Evolutionary conservation across 768 basidiomycete genomes (phyloP).

Genomic region (Russula lepida): DNA sequence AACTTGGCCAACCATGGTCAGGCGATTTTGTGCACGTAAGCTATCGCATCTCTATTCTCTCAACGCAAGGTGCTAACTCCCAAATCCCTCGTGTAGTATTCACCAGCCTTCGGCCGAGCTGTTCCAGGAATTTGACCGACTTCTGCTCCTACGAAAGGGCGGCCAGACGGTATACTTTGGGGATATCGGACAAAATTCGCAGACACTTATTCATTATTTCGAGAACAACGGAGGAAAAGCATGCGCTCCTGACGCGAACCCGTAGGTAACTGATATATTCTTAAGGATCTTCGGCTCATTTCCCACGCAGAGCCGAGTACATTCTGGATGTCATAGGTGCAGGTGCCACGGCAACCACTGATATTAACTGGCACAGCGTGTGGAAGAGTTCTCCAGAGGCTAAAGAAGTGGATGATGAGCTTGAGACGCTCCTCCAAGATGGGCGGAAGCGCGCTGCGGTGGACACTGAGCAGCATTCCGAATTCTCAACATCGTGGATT

Average conservation of each 20-base stretch:
- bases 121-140: conserved; percentile 75
- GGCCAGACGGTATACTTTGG: conserved; percentile 63
- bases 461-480: conserved; percentile 22
- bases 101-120: conserved; percentile 75
- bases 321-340: conserved; percentile 50
- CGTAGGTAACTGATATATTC: conserved; percentile 28
- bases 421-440: conserved; percentile 37
- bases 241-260: conserved; percentile 66
- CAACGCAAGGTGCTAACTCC: not conserved
- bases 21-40: conserved; percentile 83
- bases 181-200: conserved; percentile 56
- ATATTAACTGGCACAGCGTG: conserved; percentile 40
- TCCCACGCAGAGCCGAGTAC: conserved; percentile 38
- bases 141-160: conserved; percentile 70
- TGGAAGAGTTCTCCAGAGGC: conserved; percentile 42
- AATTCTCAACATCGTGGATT: conserved; percentile 35
- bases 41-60: conserved; percentile 1
- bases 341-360: conserved; percentile 39
- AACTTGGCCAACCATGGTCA: conserved; percentile 76
- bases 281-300: not conserved
- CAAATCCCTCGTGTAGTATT: conserved; percentile 22
- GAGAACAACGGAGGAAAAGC: conserved; percentile 53
- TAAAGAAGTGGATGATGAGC: conserved; percentile 31
- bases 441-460: conserved; percentile 26
- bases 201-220: conserved; percentile 67